A percentile compares a stretch with the other conserved stretches of the same genome.
Conservation (phyloP, 2,329 filamentous ascomycete genomes). For the Aspergillus texensis region DNA sequence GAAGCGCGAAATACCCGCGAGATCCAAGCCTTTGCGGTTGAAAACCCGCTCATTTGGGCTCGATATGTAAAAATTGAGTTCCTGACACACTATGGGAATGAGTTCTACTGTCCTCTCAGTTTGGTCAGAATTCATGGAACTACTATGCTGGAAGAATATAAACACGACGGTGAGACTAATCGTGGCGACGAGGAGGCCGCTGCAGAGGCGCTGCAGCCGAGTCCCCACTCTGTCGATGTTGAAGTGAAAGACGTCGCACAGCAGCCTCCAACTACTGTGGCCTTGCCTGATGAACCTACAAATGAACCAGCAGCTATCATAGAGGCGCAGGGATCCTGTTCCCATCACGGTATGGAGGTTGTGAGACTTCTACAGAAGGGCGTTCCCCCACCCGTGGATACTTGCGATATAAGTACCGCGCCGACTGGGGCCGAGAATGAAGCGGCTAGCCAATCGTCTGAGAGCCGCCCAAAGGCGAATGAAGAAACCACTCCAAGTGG, state of each 20-base stretch:
- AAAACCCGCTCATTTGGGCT: constrained; percentile 94
- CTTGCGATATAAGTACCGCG: background rate
- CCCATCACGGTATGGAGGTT: background rate
- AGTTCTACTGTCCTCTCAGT: constrained; percentile 94
- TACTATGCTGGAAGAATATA: constrained; percentile 91
- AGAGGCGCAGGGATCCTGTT: background rate
- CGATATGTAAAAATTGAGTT: constrained; percentile 92
- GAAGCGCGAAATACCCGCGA: constrained; percentile 91
- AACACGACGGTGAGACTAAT: constrained; percentile 75
- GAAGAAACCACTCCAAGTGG: constrained; percentile 5
- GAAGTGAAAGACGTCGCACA: constrained; percentile 21
- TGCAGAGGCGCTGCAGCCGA: constrained; percentile 47
- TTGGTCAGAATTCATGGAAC: constrained; percentile 89
- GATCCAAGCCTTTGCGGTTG: constrained; percentile 91
- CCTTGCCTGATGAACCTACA: constrained; percentile 17
- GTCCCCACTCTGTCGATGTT: constrained; percentile 21
- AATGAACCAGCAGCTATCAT: background rate
- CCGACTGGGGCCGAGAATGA: background rate
- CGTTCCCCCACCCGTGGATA: background rate
- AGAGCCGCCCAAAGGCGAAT: background rate
- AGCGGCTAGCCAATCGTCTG: background rate
- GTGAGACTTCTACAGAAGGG: background rate
- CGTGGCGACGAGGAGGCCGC: constrained; percentile 64
- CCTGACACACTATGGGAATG: constrained; percentile 88
- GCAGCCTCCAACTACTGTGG: constrained; percentile 5